phyloP scores from a whole-genome alignment of 2,329 filamentous ascomycete genomes.

The Seiridium cupressi region DNA sequence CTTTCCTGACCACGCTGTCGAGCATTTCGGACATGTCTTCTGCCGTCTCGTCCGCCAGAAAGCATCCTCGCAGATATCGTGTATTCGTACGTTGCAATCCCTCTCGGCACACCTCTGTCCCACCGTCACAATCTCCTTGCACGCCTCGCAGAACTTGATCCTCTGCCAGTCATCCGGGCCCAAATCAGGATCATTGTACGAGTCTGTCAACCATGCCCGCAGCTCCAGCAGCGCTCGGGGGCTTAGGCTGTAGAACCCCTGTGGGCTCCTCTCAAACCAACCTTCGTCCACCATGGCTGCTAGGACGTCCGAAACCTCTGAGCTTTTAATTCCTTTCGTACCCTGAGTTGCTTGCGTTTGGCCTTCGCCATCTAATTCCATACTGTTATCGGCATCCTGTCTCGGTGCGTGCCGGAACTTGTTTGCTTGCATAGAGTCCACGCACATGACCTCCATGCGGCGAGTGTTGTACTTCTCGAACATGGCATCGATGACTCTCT shows the following conservation, averaged over 20 bases:
- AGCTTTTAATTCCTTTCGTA: conserved; percentile 64
- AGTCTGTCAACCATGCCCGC: conserved; percentile 77
- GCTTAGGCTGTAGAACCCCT: conserved; percentile 73
- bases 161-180: conserved; percentile 63
- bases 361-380: conserved; percentile 25
- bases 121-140: conserved; percentile 83
- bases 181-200: conserved; percentile 76
- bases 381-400: conserved; percentile 18
- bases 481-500: conserved; percentile 84
- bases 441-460: conserved; percentile 78
- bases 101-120: conserved; percentile 73
- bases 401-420: conserved; percentile 59
- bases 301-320: conserved; percentile 74
- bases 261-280: conserved; percentile 76
- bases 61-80: conserved; percentile 71
- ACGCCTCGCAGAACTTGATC: conserved; percentile 86
- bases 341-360: conserved; percentile 25
- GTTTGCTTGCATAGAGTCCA: conserved; percentile 76
- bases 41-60: conserved; percentile 68
- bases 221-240: conserved; percentile 83
- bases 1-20: conserved; percentile 45
- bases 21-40: conserved; percentile 64
- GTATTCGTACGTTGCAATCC: conserved; percentile 68
- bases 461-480: conserved; percentile 85
- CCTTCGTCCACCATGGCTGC: conserved; percentile 70